phyloP scores from a whole-genome alignment of 805 yeast species.

The Wickerhamiella galacta region DNA sequence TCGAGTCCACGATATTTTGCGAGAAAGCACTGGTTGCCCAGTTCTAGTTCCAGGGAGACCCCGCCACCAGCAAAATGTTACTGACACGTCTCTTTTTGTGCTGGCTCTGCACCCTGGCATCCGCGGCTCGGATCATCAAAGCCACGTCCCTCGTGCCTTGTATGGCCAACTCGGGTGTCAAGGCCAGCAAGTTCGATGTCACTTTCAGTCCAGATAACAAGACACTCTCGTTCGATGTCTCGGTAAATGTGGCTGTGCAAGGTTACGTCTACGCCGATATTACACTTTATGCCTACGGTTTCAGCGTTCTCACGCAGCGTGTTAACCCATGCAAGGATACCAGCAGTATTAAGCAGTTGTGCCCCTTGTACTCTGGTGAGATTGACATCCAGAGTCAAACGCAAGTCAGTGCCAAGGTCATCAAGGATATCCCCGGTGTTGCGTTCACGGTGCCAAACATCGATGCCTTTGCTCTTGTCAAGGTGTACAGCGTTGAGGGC shows the following conservation, averaged over 20 bases:
- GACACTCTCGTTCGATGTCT: constrained; percentile 50
- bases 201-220: constrained; percentile 55
- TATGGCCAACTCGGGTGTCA: constrained; percentile 55
- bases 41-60: background rate
- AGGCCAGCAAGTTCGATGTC: constrained; percentile 62
- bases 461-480: constrained; percentile 57
- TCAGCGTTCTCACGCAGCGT: constrained; percentile 39
- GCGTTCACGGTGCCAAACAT: constrained; percentile 78
- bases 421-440: constrained; percentile 55
- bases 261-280: constrained; percentile 54
- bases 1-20: too few species aligned
- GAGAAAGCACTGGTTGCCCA: background rate
- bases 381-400: constrained; percentile 62
- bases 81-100: too few species aligned
- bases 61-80: too few species aligned
- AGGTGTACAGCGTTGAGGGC: constrained; percentile 27
- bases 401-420: constrained; percentile 31
- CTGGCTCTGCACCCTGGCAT: too few species aligned
- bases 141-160: constrained; percentile 80
- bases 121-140: constrained; percentile 23
- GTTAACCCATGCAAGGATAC: constrained; percentile 41
- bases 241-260: constrained; percentile 48
- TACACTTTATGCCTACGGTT: constrained; percentile 75
- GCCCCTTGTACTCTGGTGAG: constrained; percentile 73
- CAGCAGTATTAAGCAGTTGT: constrained; percentile 64